Conservation (phyloP, 1,139 yeast species). For the Candida neerlandica region DNA sequence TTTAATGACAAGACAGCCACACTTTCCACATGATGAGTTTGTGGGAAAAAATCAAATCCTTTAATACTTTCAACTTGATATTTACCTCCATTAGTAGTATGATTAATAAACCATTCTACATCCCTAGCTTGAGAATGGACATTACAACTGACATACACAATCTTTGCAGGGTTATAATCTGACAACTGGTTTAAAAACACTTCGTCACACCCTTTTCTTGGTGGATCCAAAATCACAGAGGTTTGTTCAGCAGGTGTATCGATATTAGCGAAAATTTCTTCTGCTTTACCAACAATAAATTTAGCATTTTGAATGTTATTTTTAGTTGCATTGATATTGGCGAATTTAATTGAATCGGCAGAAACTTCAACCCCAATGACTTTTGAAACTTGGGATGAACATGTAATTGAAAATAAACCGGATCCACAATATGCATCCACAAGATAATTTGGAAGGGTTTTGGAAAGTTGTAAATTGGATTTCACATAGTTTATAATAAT, state of each 20-base stretch:
- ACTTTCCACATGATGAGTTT: conserved; percentile 96
- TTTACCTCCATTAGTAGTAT: conserved; percentile 60
- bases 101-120: conserved; percentile 74
- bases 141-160: conserved; percentile 93
- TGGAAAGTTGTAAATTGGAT: conserved; percentile 57
- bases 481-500: conserved; percentile 78
- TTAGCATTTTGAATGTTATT: conserved; percentile 77
- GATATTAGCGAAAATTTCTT: conserved; percentile 77
- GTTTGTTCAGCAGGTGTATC: conserved; percentile 72
- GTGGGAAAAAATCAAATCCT: conserved; percentile 98
- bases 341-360: conserved; percentile 88
- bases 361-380: conserved; percentile 95
- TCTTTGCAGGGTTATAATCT: conserved; percentile 77
- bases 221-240: conserved; percentile 92
- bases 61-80: conserved; percentile 80
- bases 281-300: conserved; percentile 92
- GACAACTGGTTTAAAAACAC: conserved; percentile 83
- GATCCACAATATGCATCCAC: conserved; percentile 99
- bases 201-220: conserved; percentile 95
- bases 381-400: conserved; percentile 74
- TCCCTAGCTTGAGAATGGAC: conserved; percentile 98
- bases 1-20: conserved; percentile 70
- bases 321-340: conserved; percentile 73
- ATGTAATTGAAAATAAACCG: conserved; percentile 87
- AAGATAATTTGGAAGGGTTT: conserved; percentile 55